phyloP scores from a whole-genome alignment of 2,329 filamentous ascomycete genomes.

The Fusarium sp. region DNA sequence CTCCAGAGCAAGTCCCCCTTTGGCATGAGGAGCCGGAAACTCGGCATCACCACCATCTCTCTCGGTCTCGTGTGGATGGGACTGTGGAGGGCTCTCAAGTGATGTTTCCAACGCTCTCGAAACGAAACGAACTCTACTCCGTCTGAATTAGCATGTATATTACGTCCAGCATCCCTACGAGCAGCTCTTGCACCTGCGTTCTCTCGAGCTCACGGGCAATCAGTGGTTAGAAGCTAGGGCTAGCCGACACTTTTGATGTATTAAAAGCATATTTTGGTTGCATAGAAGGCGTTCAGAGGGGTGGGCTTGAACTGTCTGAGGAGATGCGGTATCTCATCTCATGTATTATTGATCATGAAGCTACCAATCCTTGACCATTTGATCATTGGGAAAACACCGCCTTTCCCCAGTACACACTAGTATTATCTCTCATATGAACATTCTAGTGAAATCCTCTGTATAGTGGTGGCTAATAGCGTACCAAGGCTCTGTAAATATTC shows the following conservation, averaged over 20 bases:
- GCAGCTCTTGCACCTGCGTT: not conserved
- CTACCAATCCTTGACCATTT: not conserved
- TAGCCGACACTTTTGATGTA: not conserved
- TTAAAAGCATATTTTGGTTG: not conserved
- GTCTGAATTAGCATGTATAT: conserved; percentile 1
- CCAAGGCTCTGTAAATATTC: not conserved
- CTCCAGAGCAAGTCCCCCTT: conserved; percentile 77
- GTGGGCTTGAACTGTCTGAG: not conserved
- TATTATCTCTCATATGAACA: not conserved
- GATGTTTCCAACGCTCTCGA: not conserved
- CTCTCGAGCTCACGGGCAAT: not conserved
- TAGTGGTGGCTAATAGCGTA: not conserved
- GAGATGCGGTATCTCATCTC: not conserved
- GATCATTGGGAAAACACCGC: not conserved
- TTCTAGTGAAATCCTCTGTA: not conserved
- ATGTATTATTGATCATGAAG: not conserved
- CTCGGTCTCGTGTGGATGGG: conserved; percentile 77
- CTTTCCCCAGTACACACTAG: not conserved
- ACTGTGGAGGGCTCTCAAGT: conserved; percentile 73
- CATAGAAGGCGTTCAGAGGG: conserved; percentile 6
- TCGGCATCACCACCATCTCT: conserved; percentile 77
- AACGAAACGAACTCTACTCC: conserved; percentile 26
- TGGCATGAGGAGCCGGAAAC: conserved; percentile 76
- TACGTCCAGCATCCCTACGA: not conserved
- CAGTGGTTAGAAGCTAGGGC: not conserved